phyloP scores from a whole-genome alignment of 768 basidiomycete genomes.

The Auricularia sp. region DNA sequence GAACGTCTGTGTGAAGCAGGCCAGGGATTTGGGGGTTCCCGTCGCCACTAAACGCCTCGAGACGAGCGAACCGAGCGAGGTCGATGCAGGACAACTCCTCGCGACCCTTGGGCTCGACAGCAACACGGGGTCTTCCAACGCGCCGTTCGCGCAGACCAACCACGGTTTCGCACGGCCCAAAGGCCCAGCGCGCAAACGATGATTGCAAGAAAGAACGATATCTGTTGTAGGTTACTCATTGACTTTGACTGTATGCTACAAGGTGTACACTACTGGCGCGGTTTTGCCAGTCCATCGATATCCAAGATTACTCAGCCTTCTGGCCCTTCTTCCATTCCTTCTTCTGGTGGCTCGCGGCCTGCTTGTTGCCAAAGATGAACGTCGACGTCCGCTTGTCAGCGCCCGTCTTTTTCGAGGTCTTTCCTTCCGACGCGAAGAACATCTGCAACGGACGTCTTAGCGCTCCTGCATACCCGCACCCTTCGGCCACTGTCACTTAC shows the following conservation, averaged over 20 bases:
- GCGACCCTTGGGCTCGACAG: background rate
- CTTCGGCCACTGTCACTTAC: conserved; percentile 30
- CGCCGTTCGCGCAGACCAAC: background rate
- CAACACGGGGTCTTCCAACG: background rate
- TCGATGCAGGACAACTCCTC: background rate
- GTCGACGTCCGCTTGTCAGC: conserved; percentile 73
- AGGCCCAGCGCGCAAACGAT: conserved; percentile 1
- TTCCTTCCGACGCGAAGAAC: conserved; percentile 30
- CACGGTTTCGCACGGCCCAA: background rate
- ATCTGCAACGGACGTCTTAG: conserved; percentile 1
- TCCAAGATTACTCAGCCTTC: background rate
- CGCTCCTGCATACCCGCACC: background rate
- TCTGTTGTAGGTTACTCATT: background rate
- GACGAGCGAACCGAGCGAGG: conserved; percentile 7
- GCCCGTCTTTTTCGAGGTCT: conserved; percentile 61
- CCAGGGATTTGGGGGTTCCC: conserved; percentile 38
- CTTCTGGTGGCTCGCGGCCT: conserved; percentile 52
- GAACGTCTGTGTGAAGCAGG: conserved; percentile 42
- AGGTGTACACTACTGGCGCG: background rate
- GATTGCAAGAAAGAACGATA: background rate
- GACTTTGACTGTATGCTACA: background rate
- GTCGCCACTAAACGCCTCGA: conserved; percentile 26
- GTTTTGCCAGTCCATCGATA: background rate
- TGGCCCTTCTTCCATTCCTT: conserved; percentile 24
- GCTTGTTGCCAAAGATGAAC: conserved; percentile 70